Evolutionary conservation across 2,329 filamentous ascomycete species (phyloP), one percentile per base, ranked within the genome.

Genomic region (Lojkania enalia): DNA sequence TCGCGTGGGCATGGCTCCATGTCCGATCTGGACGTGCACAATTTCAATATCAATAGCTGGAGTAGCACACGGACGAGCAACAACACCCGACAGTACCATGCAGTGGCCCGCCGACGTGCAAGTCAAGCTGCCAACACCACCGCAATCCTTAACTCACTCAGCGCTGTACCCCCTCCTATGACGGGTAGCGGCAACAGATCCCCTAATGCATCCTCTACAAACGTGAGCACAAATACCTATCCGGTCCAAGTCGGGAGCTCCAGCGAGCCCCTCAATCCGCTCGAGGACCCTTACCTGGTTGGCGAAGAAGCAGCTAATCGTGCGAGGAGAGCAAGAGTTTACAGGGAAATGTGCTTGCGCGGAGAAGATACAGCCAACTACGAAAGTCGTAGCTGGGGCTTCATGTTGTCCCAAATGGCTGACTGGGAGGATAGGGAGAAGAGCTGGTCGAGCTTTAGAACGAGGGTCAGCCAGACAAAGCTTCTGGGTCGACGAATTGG

Each of bases 221-320:
- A 36, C 21, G 20, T 11, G 16, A 15, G 50, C 48, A 2, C 49
- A 20, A 48, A 35, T 21, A 13, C 49, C 2, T 60, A 60, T 21
- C 57, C 57, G 2, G 53, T 58, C 5, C 39, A 40, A 21, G 39
- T 49, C 14, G 50, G 48, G 13, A 44, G 48, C 29, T 30, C 37
- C 39, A 31, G 45, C n/a, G 54, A 52, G 16, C 66, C 67, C 25
- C 32, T 73, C 29, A 73, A 77, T 5, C 83, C 82, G 2, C 73
- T 84, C 14, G 85, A 88, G 66, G 85, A 87, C 53, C 84, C 84
- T 0, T 77, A 84, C 44, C 71, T 87, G 7, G 85, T 87, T 2
- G 85, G 85, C 23, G 83, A 86, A 67, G 76, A 77, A 39, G 84
- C 83, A 3, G 85, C 85, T 2, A 72, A 74, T 7, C 67, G 75